Evolutionary conservation across 257 asterid genomes (phyloP).

Genomic region (Haberlea rhodopensis): DNA sequence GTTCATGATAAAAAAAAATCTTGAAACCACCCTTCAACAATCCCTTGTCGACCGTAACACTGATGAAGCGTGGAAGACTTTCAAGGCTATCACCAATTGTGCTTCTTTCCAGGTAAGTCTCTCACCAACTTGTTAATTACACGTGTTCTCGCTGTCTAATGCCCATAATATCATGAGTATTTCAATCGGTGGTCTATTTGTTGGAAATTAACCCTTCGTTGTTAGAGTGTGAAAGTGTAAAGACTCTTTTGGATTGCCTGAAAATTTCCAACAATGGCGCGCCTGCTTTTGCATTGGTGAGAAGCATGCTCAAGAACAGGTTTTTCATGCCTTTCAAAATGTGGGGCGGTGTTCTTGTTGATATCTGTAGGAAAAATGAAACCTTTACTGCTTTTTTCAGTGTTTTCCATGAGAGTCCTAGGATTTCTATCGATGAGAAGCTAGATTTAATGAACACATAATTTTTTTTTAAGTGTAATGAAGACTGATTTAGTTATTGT

Average conservation of each 20-base stretch:
- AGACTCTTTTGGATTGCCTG: constrained; percentile 64
- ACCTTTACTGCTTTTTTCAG: constrained; percentile 58
- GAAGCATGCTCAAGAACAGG: too few relatives aligned
- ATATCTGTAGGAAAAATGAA: constrained; percentile 62
- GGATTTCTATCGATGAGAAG: constrained; percentile 70
- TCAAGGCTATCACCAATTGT: constrained; percentile 63
- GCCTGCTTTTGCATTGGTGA: too few relatives aligned
- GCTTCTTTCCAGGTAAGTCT: constrained; percentile 69
- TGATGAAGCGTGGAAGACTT: constrained; percentile 52
- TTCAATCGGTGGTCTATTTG: constrained; percentile 62
- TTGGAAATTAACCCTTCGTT: constrained; percentile 71
- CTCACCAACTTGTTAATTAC: constrained; percentile 66
- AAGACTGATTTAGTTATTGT: constrained; percentile 76
- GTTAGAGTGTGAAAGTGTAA: constrained; percentile 51
- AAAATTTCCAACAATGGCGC: constrained; percentile 51
- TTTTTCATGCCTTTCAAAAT: too few relatives aligned
- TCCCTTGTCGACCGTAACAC: too few relatives aligned
- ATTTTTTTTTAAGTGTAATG: too few relatives aligned
- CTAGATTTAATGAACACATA: too few relatives aligned
- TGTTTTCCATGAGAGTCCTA: constrained; percentile 68
- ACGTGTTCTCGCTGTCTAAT: constrained; percentile 55
- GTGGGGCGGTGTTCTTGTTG: constrained; percentile 70
- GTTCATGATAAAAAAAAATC: too few relatives aligned
- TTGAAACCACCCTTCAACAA: constrained; percentile 48
- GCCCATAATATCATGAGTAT: constrained; percentile 79